Evolutionary conservation across 2,329 filamentous ascomycete genomes (phyloP), one percentile per base, ranked within the genome.

Genomic region (Magnaporthiopsis poae): DNA sequence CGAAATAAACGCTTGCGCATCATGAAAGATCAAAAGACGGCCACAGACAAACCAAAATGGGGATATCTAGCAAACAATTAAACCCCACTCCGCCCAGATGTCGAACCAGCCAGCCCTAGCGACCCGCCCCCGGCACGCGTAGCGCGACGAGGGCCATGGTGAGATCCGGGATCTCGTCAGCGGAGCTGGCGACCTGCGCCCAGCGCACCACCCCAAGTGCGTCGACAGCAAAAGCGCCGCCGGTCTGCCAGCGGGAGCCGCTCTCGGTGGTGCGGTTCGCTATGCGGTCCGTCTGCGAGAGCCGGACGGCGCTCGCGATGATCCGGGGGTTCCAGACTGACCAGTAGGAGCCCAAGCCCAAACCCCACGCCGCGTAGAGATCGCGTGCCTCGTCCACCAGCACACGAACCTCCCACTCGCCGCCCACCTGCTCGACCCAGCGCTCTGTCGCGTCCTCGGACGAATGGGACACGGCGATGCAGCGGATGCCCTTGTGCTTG

Each of bases 201-300:
- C 85, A 88, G 66, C 76, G 78, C 3, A 89, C 80, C 15, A 77
- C 71, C 2, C 85, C 85, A 35, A 79, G 73, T 7, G 71, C 72
- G 72, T 87, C 85, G 35, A 88, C 76, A 2, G 84, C 87, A 76
- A 87, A 91, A 35, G 83, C 84, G 35, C 88, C 89, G 62, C 83
- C 80, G 33, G 78, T 88, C 80, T 91, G 88, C 88, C 89, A 91
- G 65, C 87, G 77, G 69, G 77, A 86, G 59, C 88, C 88, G 72
- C 84, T 88, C 75, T 89, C 85, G 2, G 86, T 87, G 2, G 85
- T 80, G 31, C 84, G 77, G 73, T 88, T 88, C 82, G 84, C 88
- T 69, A 91, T 89, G 18, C 85, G 82, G 73, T 91, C 87, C 63
- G 83, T 77, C 68, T 80, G 83, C 15, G 83, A 86, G 33, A 91